Percentiles rank a stretch among this genome's conserved stretches.
Evolutionary conservation across 176 grass and related monocot genomes (phyloP).

Genomic region (barley (Hordeum vulgare)): MorexV3_pseudomolecules_assembly NC_058521.1:193311476-193311975

Average conservation of each 20-base stretch:
- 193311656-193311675: conserved; percentile 45
- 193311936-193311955: conserved; percentile 18
- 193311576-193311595: conserved; percentile 25
- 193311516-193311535: conserved; percentile 29
- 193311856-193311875: conserved; percentile 13
- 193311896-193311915: not conserved
- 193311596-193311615: conserved; percentile 23
- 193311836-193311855: conserved; percentile 15
- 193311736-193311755: conserved; percentile 23
- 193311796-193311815: conserved; percentile 1
- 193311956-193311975: not conserved
- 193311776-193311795: conserved; percentile 35
- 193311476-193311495: not conserved
- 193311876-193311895: conserved; percentile 20
- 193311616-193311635: conserved; percentile 16
- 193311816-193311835: conserved; percentile 12
- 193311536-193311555: conserved; percentile 12
- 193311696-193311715: conserved; percentile 51
- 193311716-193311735: conserved; percentile 39
- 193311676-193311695: conserved; percentile 63
- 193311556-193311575: conserved; percentile 10
- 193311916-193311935: conserved; percentile 9
- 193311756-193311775: conserved; percentile 41
- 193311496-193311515: not conserved
- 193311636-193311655: conserved; percentile 42